A percentile compares a stretch with the other conserved stretches of the same genome.
Evolutionary conservation across 2,329 filamentous ascomycete genomes (phyloP).

Genomic region (Calycina herbarum): DNA sequence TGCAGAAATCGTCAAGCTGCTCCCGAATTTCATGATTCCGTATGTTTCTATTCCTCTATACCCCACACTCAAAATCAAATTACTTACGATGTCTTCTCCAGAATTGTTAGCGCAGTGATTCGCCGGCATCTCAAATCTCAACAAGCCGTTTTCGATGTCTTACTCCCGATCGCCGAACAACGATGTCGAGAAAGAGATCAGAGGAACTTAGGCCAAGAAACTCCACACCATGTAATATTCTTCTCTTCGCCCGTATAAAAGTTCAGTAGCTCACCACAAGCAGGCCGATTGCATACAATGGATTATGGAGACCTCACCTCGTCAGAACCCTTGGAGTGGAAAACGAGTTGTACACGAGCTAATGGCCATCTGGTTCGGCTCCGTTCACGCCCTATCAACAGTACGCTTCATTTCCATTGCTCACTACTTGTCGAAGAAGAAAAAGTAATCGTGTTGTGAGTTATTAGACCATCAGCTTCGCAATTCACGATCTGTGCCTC

Average conservation of each 20-base stretch:
- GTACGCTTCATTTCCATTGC: constrained; percentile 3
- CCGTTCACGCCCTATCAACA: constrained; percentile 16
- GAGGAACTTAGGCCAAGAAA: constrained; percentile 4
- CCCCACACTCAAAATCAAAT: too few relatives aligned
- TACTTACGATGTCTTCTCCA: constrained; percentile 1
- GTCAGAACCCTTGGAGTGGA: constrained; percentile 12
- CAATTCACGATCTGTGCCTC: constrained; percentile 31
- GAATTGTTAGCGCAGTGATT: constrained; percentile 13
- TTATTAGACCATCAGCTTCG: constrained; percentile 28
- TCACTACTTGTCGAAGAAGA: background rate
- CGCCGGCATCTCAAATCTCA: constrained; percentile 10
- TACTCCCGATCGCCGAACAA: constrained; percentile 13
- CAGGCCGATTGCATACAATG: constrained; percentile 19
- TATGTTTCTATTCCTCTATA: background rate
- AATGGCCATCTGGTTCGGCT: constrained; percentile 23
- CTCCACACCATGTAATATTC: background rate
- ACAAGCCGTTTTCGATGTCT: constrained; percentile 5
- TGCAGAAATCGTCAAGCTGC: constrained; percentile 14
- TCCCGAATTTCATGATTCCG: constrained; percentile 13
- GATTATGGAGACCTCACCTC: constrained; percentile 18
- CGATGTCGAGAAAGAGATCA: constrained; percentile 6
- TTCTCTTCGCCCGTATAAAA: background rate
- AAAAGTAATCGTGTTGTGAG: background rate
- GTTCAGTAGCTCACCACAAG: background rate
- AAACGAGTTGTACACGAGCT: constrained; percentile 16